These are phyloP conservation scores for Aspergillus sp. DNA, from an alignment of 2,329 filamentous ascomycete genomes.

Conservation along the genomic window DNA sequence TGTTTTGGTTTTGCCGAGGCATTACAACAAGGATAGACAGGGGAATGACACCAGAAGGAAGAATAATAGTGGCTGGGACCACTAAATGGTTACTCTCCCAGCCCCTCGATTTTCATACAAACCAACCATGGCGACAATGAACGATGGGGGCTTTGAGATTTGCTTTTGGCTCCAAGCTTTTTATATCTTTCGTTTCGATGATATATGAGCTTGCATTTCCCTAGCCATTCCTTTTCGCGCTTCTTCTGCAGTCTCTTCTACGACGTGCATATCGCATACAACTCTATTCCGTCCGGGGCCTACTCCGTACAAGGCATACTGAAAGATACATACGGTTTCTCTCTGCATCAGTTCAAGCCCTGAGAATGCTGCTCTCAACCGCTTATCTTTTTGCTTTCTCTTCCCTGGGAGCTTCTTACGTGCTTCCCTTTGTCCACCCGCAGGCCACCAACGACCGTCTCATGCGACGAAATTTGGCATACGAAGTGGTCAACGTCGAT, in stretches of 20 bases:
- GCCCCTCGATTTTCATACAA: neutral
- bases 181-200: neutral
- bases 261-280: neutral
- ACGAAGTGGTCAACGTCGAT: constrained; percentile 28
- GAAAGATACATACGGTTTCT: neutral
- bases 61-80: neutral
- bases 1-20: no score
- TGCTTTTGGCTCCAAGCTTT: neutral
- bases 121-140: neutral
- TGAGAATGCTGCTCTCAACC: constrained; percentile 21
- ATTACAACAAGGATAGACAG: neutral
- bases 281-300: no score
- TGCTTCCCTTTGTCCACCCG: constrained; percentile 19
- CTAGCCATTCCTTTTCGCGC: neutral
- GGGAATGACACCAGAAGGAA: neutral
- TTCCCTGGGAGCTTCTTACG: constrained; percentile 18
- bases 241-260: neutral
- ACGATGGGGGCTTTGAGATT: neutral
- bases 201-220: neutral
- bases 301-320: neutral
- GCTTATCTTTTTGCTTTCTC: constrained; percentile 20
- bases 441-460: constrained; percentile 13
- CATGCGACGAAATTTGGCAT: constrained; percentile 18
- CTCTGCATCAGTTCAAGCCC: no score
- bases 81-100: neutral